Evolutionary conservation across 257 asterid species (phyloP).

Genomic region (Cordia subcordata): DNA sequence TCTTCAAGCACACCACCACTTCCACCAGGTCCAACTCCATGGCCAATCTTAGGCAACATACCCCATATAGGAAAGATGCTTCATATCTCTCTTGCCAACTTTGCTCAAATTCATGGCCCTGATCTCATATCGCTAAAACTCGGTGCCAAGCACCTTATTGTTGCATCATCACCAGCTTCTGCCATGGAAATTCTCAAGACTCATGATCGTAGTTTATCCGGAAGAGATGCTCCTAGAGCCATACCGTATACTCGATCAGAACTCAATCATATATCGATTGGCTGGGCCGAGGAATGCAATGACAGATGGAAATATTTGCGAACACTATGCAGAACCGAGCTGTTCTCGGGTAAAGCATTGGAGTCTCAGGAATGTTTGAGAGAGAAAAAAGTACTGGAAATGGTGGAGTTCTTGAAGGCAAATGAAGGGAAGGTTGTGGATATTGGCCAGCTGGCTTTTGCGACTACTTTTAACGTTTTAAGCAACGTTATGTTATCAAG

Average conservation of each 20-base stretch:
- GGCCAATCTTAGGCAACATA: conserved; percentile 38
- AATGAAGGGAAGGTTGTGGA: conserved; percentile 18
- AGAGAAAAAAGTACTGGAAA: conserved; percentile 22
- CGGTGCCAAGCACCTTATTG: conserved; percentile 25
- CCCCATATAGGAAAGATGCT: conserved; percentile 16
- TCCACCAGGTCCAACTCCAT: conserved; percentile 50
- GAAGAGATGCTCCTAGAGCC: conserved; percentile 24
- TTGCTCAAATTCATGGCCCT: conserved; percentile 35
- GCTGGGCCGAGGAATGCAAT: conserved; percentile 26
- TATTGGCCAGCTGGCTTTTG: conserved; percentile 19
- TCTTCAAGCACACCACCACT: conserved; percentile 19
- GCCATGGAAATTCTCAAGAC: conserved; percentile 32
- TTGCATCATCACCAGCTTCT: conserved; percentile 35
- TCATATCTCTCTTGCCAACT: conserved; percentile 25
- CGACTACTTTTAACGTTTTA: conserved; percentile 30
- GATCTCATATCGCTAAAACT: conserved; percentile 28
- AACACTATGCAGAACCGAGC: conserved; percentile 24
- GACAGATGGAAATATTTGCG: conserved; percentile 27
- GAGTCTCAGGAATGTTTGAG: conserved; percentile 19
- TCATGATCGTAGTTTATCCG: conserved; percentile 27
- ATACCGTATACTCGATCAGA: conserved; percentile 15
- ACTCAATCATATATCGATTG: conserved; percentile 19
- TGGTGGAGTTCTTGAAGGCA: conserved; percentile 29
- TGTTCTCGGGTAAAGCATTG: conserved; percentile 28
- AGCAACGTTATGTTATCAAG: conserved; percentile 25